These are phyloP conservation scores for Nigrograna mackinnonii DNA, from an alignment of 2,329 filamentous ascomycete species.

Conservation along the genomic window DNA sequence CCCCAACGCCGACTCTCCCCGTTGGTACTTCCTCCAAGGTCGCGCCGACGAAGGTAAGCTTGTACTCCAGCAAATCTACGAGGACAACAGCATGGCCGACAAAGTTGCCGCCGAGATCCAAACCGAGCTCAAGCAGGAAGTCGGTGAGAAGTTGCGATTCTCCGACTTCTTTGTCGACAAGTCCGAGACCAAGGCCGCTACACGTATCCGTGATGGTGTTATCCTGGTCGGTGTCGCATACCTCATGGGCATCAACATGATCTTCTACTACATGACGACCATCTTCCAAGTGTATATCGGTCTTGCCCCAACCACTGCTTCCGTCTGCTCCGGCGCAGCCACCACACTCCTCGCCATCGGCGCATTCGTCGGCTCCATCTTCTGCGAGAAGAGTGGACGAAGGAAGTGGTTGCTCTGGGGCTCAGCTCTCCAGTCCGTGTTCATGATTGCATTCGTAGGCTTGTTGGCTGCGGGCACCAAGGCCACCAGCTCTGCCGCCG, in stretches of 20 bases:
- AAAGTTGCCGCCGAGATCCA: slow-evolving; percentile 13
- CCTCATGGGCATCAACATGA: slow-evolving; percentile 47
- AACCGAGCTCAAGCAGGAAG: slow-evolving; percentile 14
- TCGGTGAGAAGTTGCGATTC: slow-evolving; percentile 18
- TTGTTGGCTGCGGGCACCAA: slow-evolving; percentile 16
- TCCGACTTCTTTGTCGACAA: slow-evolving; percentile 23
- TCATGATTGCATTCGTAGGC: slow-evolving; percentile 31
- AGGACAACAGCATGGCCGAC: slow-evolving; percentile 11
- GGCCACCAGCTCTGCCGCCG: slow-evolving; percentile 22
- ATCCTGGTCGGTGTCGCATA: slow-evolving; percentile 47
- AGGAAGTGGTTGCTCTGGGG: slow-evolving; percentile 30
- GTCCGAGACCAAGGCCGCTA: slow-evolving; percentile 23
- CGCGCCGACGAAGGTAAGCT: slow-evolving; percentile 20
- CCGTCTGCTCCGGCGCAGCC: slow-evolving; percentile 23
- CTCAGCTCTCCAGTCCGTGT: slow-evolving; percentile 24
- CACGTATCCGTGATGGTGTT: slow-evolving; percentile 36
- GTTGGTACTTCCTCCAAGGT: slow-evolving; percentile 30
- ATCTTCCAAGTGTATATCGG: slow-evolving; percentile 41
- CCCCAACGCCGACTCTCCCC: slow-evolving; percentile 23
- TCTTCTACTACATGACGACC: slow-evolving; percentile 46
- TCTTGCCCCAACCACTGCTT: slow-evolving; percentile 20
- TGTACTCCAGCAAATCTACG: slow-evolving; percentile 23
- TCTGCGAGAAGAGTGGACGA: slow-evolving; percentile 28
- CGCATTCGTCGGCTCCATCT: slow-evolving; percentile 23
- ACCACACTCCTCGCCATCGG: slow-evolving; percentile 28